phyloP scores from a whole-genome alignment of 495 filamentous ascomycete species.

The Trichoderma asperelloides region DNA sequence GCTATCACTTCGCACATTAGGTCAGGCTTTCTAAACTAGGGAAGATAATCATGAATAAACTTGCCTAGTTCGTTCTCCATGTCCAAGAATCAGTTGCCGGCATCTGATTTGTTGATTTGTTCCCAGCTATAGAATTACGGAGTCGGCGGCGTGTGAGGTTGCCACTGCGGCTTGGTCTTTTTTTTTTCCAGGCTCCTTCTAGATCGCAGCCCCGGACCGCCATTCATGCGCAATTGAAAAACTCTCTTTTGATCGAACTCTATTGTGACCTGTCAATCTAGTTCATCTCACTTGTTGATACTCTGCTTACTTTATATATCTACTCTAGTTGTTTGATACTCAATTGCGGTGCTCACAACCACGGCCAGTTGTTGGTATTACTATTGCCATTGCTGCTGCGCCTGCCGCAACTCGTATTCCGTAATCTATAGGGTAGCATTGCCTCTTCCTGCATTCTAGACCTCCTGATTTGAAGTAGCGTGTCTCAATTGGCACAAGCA shows the following conservation, averaged over 20 bases:
- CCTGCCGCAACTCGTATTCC: too few relatives aligned
- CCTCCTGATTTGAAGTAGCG: constrained; percentile 1
- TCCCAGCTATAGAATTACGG: not conserved
- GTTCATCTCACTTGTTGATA: too few relatives aligned
- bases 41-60: not conserved
- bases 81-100: not conserved
- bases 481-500: not conserved
- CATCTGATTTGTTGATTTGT: not conserved
- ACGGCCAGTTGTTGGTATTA: too few relatives aligned
- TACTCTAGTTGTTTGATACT: too few relatives aligned
- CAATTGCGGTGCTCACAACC: too few relatives aligned
- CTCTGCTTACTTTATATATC: too few relatives aligned
- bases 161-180: not conserved
- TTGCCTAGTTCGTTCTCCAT: not conserved
- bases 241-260: too few relatives aligned
- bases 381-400: too few relatives aligned
- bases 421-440: too few relatives aligned
- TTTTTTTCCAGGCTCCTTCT: not conserved
- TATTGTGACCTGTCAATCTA: too few relatives aligned
- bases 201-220: not conserved
- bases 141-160: not conserved
- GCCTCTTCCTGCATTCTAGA: not conserved
- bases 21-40: not conserved
- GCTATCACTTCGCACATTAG: not conserved
- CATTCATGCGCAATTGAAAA: not conserved